A percentile compares a stretch with the other conserved stretches of the same genome.
Conservation (phyloP, 306 rosid species). For the Begonia fuchsioides region DNA sequence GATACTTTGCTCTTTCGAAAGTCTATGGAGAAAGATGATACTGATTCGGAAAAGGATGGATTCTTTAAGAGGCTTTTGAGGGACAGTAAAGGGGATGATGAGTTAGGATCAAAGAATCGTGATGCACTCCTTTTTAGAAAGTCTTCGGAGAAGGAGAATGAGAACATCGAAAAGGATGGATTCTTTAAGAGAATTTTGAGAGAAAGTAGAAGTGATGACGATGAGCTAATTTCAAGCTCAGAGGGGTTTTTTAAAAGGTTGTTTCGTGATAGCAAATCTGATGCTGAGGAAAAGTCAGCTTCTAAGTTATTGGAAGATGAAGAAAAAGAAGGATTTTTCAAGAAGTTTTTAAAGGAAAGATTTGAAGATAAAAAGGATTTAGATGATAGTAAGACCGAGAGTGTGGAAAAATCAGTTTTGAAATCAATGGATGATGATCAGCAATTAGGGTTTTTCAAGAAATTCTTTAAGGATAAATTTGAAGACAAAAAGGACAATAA, state of each 20-base stretch:
- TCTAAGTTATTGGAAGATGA: slow-evolving; percentile 40
- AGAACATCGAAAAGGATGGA: slow-evolving; percentile 69
- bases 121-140: slow-evolving; percentile 59
- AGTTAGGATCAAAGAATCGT: slow-evolving; percentile 48
- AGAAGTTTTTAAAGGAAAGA: slow-evolving; percentile 65
- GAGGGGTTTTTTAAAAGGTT: slow-evolving; percentile 80
- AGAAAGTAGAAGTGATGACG: slow-evolving; percentile 74
- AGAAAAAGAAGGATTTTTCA: slow-evolving; percentile 75
- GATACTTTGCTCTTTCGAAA: slow-evolving; percentile 79
- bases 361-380: slow-evolving; percentile 65
- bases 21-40: slow-evolving; percentile 70
- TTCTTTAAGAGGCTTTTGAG: slow-evolving; percentile 79
- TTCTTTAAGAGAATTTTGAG: slow-evolving; percentile 67
- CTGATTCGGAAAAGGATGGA: slow-evolving; percentile 69
- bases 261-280: slow-evolving; percentile 83
- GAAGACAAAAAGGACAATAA: slow-evolving; percentile 11
- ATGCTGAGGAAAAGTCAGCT: slow-evolving; percentile 39
- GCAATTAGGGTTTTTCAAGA: slow-evolving; percentile 57
- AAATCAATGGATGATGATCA: slow-evolving; percentile 44
- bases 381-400: slow-evolving; percentile 56
- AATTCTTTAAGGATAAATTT: slow-evolving; percentile 38
- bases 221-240: slow-evolving; percentile 57
- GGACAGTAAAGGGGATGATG: slow-evolving; percentile 80
- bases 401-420: slow-evolving; percentile 32
- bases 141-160: slow-evolving; percentile 62